Percentiles rank a stretch among this genome's conserved stretches.
Evolutionary conservation across 345 rosid genomes (phyloP).

Genomic region (Lenwebbia sp.): DNA sequence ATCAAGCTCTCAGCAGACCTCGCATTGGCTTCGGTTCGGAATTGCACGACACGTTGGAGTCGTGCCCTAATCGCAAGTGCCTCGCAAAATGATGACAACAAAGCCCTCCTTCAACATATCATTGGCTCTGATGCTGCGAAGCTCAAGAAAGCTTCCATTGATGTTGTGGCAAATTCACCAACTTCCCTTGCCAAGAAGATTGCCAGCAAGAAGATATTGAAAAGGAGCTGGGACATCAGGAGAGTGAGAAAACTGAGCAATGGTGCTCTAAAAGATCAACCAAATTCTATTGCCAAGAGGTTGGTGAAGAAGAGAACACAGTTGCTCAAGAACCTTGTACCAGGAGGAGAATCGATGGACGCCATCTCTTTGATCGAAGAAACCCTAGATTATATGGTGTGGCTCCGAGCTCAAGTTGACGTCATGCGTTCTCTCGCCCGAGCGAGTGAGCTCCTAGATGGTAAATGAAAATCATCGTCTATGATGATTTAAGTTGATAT

Average conservation of each 20-base stretch:
- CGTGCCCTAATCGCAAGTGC: slow-evolving; percentile 61
- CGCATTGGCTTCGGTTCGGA: slow-evolving; percentile 75
- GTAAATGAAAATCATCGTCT: background rate
- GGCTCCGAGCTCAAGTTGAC: slow-evolving; percentile 72
- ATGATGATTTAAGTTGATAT: background rate
- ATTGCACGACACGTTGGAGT: slow-evolving; percentile 67
- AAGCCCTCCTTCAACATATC: slow-evolving; percentile 32
- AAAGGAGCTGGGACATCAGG: slow-evolving; percentile 18
- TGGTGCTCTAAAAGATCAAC: background rate
- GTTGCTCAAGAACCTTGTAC: slow-evolving; percentile 54
- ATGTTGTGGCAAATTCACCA: background rate
- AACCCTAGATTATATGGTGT: slow-evolving; percentile 72
- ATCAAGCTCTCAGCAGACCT: slow-evolving; percentile 82
- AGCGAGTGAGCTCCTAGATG: background rate
- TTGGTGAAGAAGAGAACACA: slow-evolving; percentile 46
- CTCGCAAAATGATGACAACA: slow-evolving; percentile 16
- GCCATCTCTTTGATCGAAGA: slow-evolving; percentile 51
- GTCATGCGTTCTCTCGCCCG: slow-evolving; percentile 50
- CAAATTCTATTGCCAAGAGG: slow-evolving; percentile 19
- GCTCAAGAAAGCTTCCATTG: background rate
- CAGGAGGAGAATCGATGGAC: slow-evolving; percentile 65
- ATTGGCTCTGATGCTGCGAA: slow-evolving; percentile 17
- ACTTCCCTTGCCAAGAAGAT: slow-evolving; percentile 15
- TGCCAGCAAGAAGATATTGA: slow-evolving; percentile 59
- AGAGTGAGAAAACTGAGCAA: slow-evolving; percentile 11